phyloP scores from a whole-genome alignment of 176 grass and related monocot genomes.

The Eragrostis nindensis region DNA sequence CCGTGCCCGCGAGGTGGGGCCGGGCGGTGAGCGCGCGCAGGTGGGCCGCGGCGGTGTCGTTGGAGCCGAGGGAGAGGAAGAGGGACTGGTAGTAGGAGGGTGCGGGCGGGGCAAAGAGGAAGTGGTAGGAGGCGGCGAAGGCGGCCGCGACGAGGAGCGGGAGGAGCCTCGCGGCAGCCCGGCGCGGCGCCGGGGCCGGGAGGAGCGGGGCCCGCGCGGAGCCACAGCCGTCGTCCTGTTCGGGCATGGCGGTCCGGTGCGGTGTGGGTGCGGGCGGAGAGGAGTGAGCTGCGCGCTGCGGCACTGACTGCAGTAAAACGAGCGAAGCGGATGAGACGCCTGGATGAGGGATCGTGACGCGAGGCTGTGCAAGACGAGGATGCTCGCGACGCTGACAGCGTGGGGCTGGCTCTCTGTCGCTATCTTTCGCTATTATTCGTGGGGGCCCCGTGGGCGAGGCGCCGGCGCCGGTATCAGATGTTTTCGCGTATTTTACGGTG shows the following conservation, averaged over 20 bases:
- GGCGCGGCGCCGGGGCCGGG: constrained; percentile 5
- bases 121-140: constrained; percentile 33
- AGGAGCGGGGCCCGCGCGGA: constrained; percentile 11
- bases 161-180: constrained; percentile 28
- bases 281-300: neutral
- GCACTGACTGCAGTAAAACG: neutral
- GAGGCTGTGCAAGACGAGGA: neutral
- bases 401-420: neutral
- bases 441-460: neutral
- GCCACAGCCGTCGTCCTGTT: neutral
- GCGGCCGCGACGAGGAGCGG: constrained; percentile 36
- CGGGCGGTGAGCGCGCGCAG: constrained; percentile 68
- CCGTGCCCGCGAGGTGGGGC: constrained; percentile 69
- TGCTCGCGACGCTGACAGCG: neutral
- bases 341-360: neutral
- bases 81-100: constrained; percentile 66
- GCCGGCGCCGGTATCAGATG: neutral
- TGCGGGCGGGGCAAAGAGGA: constrained; percentile 27
- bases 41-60: constrained; percentile 78
- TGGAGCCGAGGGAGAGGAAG: constrained; percentile 77
- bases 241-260: constrained; percentile 13
- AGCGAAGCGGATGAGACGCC: neutral
- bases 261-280: neutral
- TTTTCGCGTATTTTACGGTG: neutral
- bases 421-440: neutral